These are phyloP conservation scores for Botrytis medusae DNA, from an alignment of 2,329 filamentous ascomycete species.

Conservation along the genomic window DNA sequence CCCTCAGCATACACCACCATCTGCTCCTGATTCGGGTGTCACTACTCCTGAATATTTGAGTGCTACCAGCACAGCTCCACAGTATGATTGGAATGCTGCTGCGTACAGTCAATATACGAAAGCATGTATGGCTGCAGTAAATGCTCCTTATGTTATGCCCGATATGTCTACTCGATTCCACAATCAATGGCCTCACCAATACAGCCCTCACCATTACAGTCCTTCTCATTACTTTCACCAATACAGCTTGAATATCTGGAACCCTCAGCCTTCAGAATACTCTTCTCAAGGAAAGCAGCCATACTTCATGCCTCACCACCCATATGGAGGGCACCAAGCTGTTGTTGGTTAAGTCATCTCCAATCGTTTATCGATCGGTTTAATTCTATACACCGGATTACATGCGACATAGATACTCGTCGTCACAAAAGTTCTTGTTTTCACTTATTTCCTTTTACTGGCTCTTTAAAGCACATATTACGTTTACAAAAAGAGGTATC, in stretches of 20 bases:
- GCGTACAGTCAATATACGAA: constrained; percentile 50
- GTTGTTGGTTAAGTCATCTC: constrained; percentile 38
- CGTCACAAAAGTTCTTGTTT: constrained; percentile 37
- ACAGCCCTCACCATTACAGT: constrained; percentile 8
- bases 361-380: constrained; percentile 1
- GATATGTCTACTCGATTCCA: constrained; percentile 20
- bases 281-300: constrained; percentile 48
- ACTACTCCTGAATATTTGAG: constrained; percentile 55
- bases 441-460: constrained; percentile 24
- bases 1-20: constrained; percentile 51
- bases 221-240: constrained; percentile 23
- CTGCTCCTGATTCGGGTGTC: constrained; percentile 53
- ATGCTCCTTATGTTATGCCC: constrained; percentile 45
- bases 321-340: constrained; percentile 49
- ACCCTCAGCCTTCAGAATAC: constrained; percentile 47
- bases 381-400: constrained; percentile 26
- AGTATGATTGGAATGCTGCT: constrained; percentile 49
- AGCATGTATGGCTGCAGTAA: constrained; percentile 31
- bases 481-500: constrained; percentile 32
- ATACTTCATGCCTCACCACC: constrained; percentile 46
- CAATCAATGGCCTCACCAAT: background rate
- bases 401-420: constrained; percentile 32
- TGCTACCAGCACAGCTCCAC: constrained; percentile 48
- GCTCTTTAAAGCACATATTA: constrained; percentile 36
- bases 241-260: constrained; percentile 45